A percentile compares a stretch with the other conserved stretches of the same genome.
phyloP scores from a whole-genome alignment of 2,329 filamentous ascomycete species.

The Diaporthe citri region DNA sequence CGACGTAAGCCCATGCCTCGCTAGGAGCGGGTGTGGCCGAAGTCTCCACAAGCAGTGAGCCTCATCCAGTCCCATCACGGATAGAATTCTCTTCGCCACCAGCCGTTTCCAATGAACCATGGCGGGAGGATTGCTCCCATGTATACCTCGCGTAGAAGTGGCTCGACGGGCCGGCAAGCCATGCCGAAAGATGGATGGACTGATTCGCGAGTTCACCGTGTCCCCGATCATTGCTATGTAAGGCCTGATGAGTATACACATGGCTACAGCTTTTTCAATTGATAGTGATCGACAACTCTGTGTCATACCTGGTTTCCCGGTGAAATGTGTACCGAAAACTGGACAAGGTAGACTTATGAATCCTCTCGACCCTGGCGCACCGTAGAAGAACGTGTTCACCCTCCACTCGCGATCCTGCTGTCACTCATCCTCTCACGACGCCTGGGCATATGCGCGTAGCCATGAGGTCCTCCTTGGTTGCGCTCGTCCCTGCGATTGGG shows the following conservation, averaged over 20 bases:
- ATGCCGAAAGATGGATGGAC: neutral
- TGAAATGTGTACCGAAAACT: neutral
- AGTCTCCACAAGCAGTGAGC: neutral
- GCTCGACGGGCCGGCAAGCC: neutral
- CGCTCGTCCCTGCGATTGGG: conserved; percentile 11
- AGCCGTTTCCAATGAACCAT: no score
- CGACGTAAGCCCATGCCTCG: neutral
- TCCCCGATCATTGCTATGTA: neutral
- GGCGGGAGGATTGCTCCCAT: neutral
- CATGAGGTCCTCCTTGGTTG: conserved; percentile 19
- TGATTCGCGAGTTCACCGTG: neutral
- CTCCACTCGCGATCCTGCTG: neutral
- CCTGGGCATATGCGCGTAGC: neutral
- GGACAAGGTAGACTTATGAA: conserved; percentile 10
- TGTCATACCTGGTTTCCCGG: neutral
- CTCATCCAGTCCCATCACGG: neutral
- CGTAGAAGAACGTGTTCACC: neutral
- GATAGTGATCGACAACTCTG: neutral
- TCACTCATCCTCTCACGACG: neutral
- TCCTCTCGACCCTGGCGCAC: neutral
- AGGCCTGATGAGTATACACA: neutral
- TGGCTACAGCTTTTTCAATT: neutral
- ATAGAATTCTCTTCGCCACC: neutral
- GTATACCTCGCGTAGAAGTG: neutral
- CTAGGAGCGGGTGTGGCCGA: neutral